A percentile compares a stretch with the other conserved stretches of the same genome.
Evolutionary conservation across 805 yeast species (phyloP).

Genomic region (Wickerhamomyces ciferrii): DNA sequence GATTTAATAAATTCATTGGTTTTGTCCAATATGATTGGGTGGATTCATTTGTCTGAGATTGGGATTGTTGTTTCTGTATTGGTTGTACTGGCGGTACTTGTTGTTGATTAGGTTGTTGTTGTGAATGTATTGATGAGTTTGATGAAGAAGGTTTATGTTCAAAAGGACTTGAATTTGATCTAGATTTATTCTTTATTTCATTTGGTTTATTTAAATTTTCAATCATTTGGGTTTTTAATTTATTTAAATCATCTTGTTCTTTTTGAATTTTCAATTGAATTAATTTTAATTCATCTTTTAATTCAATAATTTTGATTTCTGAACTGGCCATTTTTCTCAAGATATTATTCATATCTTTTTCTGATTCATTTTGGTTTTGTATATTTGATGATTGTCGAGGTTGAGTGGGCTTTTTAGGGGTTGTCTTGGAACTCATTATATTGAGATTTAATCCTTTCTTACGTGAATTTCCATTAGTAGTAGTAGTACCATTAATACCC

Average conservation of each 20-base stretch:
- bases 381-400: not conserved
- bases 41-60: conserved; percentile 3
- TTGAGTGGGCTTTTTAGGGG: not conserved
- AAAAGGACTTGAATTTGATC: not conserved
- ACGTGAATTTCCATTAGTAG: conserved; percentile 6
- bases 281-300: conserved; percentile 45
- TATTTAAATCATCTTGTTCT: conserved; percentile 26
- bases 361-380: conserved; percentile 2
- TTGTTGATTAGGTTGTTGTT: not conserved
- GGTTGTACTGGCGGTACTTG: conserved; percentile 2
- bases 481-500: conserved; percentile 9
- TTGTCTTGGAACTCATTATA: conserved; percentile 6
- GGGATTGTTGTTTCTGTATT: not conserved
- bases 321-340: conserved; percentile 59
- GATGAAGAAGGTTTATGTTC: not conserved
- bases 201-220: conserved; percentile 20
- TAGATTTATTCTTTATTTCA: no score
- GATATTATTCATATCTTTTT: conserved; percentile 43
- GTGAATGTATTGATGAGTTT: not conserved
- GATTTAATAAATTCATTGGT: conserved; percentile 59
- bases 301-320: conserved; percentile 62
- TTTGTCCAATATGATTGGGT: conserved; percentile 34
- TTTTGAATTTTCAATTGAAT: conserved; percentile 42
- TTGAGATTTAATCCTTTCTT: conserved; percentile 20
- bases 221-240: conserved; percentile 28